These are phyloP conservation scores for Mycena venus DNA, from an alignment of 768 basidiomycete species.

Conservation along the genomic window DNA sequence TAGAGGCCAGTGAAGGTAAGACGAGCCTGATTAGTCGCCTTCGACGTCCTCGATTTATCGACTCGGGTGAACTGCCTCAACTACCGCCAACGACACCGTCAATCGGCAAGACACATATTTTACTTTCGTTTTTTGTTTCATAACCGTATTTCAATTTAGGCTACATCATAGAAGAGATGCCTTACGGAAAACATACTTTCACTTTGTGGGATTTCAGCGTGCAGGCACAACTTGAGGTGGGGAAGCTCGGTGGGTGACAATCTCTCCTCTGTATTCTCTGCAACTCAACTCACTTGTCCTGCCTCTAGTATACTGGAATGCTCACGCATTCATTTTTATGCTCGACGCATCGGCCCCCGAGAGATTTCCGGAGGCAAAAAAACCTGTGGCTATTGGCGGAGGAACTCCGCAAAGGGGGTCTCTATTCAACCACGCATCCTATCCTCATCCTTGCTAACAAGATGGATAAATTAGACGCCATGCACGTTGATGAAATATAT, in stretches of 20 bases:
- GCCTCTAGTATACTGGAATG: slow-evolving; percentile 27
- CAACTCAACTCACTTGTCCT: too few relatives aligned
- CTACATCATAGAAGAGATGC: slow-evolving; percentile 64
- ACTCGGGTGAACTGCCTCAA: slow-evolving; percentile 10
- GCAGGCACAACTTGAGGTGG: slow-evolving; percentile 25
- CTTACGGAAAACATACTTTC: slow-evolving; percentile 61
- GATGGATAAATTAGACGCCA: not conserved
- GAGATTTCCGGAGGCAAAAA: slow-evolving; percentile 57
- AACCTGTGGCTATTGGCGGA: slow-evolving; percentile 59
- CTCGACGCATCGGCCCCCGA: slow-evolving; percentile 64
- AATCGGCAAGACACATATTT: too few relatives aligned
- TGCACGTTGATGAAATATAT: not conserved
- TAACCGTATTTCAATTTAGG: not conserved
- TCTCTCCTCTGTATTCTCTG: too few relatives aligned
- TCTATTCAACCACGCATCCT: not conserved
- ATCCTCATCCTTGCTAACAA: slow-evolving; percentile 16
- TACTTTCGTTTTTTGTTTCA: too few relatives aligned
- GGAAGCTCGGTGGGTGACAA: too few relatives aligned
- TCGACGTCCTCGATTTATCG: slow-evolving; percentile 35
- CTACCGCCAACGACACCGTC: too few relatives aligned
- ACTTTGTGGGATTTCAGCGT: slow-evolving; percentile 67
- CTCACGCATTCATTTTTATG: slow-evolving; percentile 64
- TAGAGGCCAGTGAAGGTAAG: slow-evolving; percentile 42
- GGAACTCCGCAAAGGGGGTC: slow-evolving; percentile 45
- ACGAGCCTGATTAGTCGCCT: slow-evolving; percentile 44